Evolutionary conservation across 257 asterid species (phyloP).

Genomic region (Nicotiana attenuata): DNA sequence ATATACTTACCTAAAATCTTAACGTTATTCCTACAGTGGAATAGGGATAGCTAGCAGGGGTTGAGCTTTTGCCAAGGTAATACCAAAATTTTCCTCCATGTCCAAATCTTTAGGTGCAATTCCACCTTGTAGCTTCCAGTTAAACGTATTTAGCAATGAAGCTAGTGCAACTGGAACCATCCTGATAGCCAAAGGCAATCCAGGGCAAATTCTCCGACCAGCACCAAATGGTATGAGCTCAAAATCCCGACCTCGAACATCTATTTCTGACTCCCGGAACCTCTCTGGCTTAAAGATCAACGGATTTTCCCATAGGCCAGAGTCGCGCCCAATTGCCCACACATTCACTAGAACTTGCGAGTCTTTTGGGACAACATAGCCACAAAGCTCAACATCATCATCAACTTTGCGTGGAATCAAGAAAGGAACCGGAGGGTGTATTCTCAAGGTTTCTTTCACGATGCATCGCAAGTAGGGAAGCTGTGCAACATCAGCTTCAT

Average conservation of each 20-base stretch:
- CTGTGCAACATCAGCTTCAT: slow-evolving; percentile 14
- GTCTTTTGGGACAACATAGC: slow-evolving; percentile 14
- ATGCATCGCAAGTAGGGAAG: slow-evolving; percentile 26
- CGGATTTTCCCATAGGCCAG: slow-evolving; percentile 16
- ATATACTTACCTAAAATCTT: no score
- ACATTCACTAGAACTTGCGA: slow-evolving; percentile 25
- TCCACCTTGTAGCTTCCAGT: slow-evolving; percentile 30
- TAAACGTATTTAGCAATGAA: slow-evolving; percentile 20
- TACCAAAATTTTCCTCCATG: slow-evolving; percentile 31
- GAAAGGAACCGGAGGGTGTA: slow-evolving; percentile 25
- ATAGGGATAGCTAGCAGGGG: slow-evolving; percentile 22
- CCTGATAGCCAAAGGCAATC: slow-evolving; percentile 25
- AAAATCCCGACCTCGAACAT: slow-evolving; percentile 26
- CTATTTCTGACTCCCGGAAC: slow-evolving; percentile 21
- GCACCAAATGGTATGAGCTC: slow-evolving; percentile 36
- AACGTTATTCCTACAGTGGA: neutral
- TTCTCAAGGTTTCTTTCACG: slow-evolving; percentile 25
- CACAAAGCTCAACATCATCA: slow-evolving; percentile 19
- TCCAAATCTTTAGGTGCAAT: slow-evolving; percentile 22
- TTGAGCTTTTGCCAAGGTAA: slow-evolving; percentile 22
- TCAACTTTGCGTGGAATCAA: slow-evolving; percentile 25
- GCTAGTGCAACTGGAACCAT: slow-evolving; percentile 26
- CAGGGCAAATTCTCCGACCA: slow-evolving; percentile 31
- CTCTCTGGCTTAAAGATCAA: slow-evolving; percentile 27
- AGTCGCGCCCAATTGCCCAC: slow-evolving; percentile 34